Base-by-base conservation (phyloP, 2,329 filamentous ascomycete species). In the Arthrobotrys conoides region DNA sequence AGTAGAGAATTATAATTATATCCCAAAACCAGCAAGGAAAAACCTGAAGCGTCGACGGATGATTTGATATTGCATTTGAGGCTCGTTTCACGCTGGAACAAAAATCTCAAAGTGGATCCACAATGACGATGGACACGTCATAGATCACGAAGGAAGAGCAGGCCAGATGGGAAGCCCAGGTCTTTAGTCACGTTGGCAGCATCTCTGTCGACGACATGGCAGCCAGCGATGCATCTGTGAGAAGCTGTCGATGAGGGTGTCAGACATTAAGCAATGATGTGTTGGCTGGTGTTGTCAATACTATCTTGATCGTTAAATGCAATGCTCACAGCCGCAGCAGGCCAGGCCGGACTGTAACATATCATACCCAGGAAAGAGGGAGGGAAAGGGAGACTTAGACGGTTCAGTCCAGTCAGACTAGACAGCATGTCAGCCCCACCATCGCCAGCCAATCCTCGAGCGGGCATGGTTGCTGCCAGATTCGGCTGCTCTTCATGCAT, bases 351-450 rank as follows among this genome's bases (percentile, higher is more conserved):
- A 20, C 27, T 57, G n/a, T 57, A 59, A 14, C n/a, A 33, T 48
- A 36, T 24, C 36, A 24, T 4, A 38, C 10, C 5, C 9, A 12
- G 4, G 20, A 49, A 22, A n/a, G 27, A 16, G 24, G 10, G 24
- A 36, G 24, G 38, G n/a, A 8, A 20, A 65, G 41, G 44, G 9
- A 38, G 5, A 36, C 1, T 22, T 55, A 36, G 51, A 59, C 53
- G 12, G 53, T 27, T 36, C 57, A 61, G 57, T 61, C 57, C 57
- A 61, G 36, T 44, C 57, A 44, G 57, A 61, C 57, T 41, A 61
- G 46, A 38, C 73, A 77, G 73, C 73, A 77, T 63, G 73, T 71
- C 73, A 77, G 73, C 73, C 73, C 73, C 73, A 77, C 73, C 48
- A 49, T 64, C 71, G 64, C 55, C 71, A 68, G 70, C 70, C 71